These are phyloP conservation scores for Epichloe uncinata DNA, from an alignment of 2,329 filamentous ascomycete genomes.

Conservation along the genomic window DNA sequence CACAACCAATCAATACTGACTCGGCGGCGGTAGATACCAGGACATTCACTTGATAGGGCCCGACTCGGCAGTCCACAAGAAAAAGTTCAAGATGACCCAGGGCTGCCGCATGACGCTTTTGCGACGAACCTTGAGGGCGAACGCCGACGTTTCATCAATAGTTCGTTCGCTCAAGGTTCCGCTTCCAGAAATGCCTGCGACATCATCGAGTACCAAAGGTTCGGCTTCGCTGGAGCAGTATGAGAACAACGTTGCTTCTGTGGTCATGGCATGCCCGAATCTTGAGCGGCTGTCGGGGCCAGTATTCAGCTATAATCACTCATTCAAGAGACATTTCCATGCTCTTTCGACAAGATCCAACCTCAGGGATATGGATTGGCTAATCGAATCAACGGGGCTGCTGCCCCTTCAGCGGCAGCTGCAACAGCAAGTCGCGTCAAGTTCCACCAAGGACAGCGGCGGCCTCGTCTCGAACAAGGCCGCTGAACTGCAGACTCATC, in stretches of 20 bases:
- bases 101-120: conserved; percentile 42
- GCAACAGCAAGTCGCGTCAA: conserved; percentile 17
- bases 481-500: conserved; percentile 14
- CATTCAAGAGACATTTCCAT: conserved; percentile 42
- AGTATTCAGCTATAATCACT: conserved; percentile 39
- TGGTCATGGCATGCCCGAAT: conserved; percentile 53
- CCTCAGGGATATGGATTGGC: conserved; percentile 46
- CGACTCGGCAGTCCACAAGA: conserved; percentile 43
- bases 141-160: conserved; percentile 36
- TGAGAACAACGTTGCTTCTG: conserved; percentile 42
- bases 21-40: conserved; percentile 30
- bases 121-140: conserved; percentile 41
- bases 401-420: neutral
- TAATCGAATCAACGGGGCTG: conserved; percentile 28
- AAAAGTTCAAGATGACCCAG: conserved; percentile 39
- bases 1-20: neutral
- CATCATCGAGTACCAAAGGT: conserved; percentile 10
- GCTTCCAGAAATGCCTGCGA: conserved; percentile 28
- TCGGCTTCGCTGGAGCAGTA: conserved; percentile 34
- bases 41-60: conserved; percentile 44
- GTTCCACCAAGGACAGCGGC: conserved; percentile 12
- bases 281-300: conserved; percentile 45
- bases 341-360: conserved; percentile 43
- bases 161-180: conserved; percentile 45
- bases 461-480: conserved; percentile 18